Base-by-base conservation (phyloP, 2,329 filamentous ascomycete genomes). In the Pseudocercospora musae region DNA sequence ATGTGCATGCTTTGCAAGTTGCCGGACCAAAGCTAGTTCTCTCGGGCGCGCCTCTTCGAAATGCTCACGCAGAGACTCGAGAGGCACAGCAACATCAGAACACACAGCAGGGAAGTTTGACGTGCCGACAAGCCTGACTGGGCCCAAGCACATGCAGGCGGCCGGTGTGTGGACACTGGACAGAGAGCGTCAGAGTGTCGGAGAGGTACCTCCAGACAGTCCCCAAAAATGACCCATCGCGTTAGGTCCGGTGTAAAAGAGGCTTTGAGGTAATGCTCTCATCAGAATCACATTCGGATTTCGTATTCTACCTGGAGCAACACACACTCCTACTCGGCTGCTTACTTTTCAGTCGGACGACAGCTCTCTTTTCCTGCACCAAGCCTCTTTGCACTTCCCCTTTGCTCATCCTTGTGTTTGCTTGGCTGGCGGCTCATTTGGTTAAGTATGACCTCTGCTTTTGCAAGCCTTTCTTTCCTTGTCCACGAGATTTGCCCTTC, bases 211-310 rank as follows among this genome's bases (percentile, higher is more conserved):
- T 20, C n/a, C 42, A 11, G 21, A 23, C 48, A n/a, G 7, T 50
- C 7, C 15, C 4, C 7, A 52, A 29, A 57, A 20, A 57, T 31
- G 55, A 57, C 23, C 40, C 31, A 42, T 57, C 55, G 46, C 42
- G 40, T 40, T 18, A 8, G 27, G 33, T 55, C 52, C 15, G 13
- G 48, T 23, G 7, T 23, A 23, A 4, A 9, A 18, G 27, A 31
- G 37, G 33, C n/a, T 49, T 49, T 62, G 55, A 55, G 54, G 49
- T 62, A 62, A 62, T 62, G 55, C 49, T 29, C 18, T 57, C 25
- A 27, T 54, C 49, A 42, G 25, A 54, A 57, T 40, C 40, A 49
- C 48, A 53, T 37, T 15, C 29, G 40, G n/a, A 37, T 42, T 57
- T 25, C 40, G 9, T 31, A 33, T 37, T 57, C 23, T 44, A 29